A percentile compares a stretch with the other conserved stretches of the same genome.
These are phyloP conservation scores for Aspergillus sp. DNA, from an alignment of 2,329 filamentous ascomycete genomes.

Conservation along the genomic window DNA sequence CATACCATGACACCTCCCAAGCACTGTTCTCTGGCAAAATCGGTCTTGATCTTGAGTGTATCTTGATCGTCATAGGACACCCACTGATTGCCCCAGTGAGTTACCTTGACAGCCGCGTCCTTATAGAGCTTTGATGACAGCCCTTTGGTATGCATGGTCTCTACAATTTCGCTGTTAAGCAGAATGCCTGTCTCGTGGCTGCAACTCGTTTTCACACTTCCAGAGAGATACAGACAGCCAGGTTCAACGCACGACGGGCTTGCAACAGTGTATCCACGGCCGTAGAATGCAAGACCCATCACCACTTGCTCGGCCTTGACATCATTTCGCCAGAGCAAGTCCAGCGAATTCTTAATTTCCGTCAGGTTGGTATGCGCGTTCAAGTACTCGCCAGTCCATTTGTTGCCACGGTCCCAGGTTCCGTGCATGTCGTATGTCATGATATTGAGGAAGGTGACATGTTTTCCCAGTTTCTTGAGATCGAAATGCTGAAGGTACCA, in stretches of 20 bases:
- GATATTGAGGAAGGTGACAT: constrained; percentile 14
- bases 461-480: constrained; percentile 5
- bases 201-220: constrained; percentile 22
- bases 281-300: constrained; percentile 15
- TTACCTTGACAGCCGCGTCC: constrained; percentile 20
- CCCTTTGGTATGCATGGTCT: constrained; percentile 19
- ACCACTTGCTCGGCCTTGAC: constrained; percentile 8
- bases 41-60: constrained; percentile 37
- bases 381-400: constrained; percentile 6
- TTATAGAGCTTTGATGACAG: constrained; percentile 18
- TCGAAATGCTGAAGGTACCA: constrained; percentile 20
- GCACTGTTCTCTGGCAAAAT: constrained; percentile 34
- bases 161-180: constrained; percentile 24
- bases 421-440: constrained; percentile 19
- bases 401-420: constrained; percentile 9
- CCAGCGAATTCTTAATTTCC: constrained; percentile 9
- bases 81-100: constrained; percentile 22
- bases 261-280: constrained; percentile 5
- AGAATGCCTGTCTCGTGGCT: constrained; percentile 22
- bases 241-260: constrained; percentile 4
- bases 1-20: constrained; percentile 30
- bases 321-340: constrained; percentile 16
- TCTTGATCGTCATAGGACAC: constrained; percentile 36
- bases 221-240: constrained; percentile 16
- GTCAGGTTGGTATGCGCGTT: constrained; percentile 16